Evolutionary conservation across 495 filamentous ascomycete species (phyloP).

Genomic region (Penicillium daleae): DNA sequence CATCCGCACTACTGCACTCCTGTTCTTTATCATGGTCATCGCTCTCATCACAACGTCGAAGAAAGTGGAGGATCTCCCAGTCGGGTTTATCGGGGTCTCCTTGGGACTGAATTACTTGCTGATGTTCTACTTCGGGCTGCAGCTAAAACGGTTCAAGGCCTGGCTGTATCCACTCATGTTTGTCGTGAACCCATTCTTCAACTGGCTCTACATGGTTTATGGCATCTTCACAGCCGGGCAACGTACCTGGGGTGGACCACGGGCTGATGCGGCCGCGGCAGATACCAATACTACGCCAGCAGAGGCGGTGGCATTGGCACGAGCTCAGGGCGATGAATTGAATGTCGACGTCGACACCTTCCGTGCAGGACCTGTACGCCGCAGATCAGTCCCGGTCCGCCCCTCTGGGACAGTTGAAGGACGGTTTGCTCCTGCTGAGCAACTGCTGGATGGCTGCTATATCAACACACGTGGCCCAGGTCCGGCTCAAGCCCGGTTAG

Average conservation of each 20-base stretch:
- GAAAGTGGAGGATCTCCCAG: slow-evolving; percentile 74
- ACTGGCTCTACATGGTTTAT: slow-evolving; percentile 97
- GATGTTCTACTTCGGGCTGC: slow-evolving; percentile 94
- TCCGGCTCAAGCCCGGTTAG: slow-evolving; percentile 36
- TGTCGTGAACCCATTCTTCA: slow-evolving; percentile 93
- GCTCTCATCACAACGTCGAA: slow-evolving; percentile 85
- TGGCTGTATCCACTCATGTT: slow-evolving; percentile 98
- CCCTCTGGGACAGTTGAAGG: slow-evolving; percentile 77
- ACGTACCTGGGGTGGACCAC: slow-evolving; percentile 93
- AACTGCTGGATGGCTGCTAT: slow-evolving; percentile 60
- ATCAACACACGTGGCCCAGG: slow-evolving; percentile 39
- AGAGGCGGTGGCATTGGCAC: slow-evolving; percentile 80
- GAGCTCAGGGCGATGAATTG: slow-evolving; percentile 81
- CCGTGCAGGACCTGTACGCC: slow-evolving; percentile 57
- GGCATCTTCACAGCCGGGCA: slow-evolving; percentile 91
- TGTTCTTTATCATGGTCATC: slow-evolving; percentile 95
- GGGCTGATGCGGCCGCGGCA: slow-evolving; percentile 87
- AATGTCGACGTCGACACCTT: slow-evolving; percentile 93
- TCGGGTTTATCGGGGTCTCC: slow-evolving; percentile 95
- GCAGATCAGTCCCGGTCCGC: slow-evolving; percentile 67
- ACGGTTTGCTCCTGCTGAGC: slow-evolving; percentile 44
- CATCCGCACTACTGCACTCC: slow-evolving; percentile 89
- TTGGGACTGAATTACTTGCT: slow-evolving; percentile 92
- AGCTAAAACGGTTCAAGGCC: slow-evolving; percentile 86
- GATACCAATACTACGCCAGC: slow-evolving; percentile 78